Evolutionary conservation across 2,329 filamentous ascomycete genomes (phyloP).

Genomic region (Cladophialophora yegresii): DNA sequence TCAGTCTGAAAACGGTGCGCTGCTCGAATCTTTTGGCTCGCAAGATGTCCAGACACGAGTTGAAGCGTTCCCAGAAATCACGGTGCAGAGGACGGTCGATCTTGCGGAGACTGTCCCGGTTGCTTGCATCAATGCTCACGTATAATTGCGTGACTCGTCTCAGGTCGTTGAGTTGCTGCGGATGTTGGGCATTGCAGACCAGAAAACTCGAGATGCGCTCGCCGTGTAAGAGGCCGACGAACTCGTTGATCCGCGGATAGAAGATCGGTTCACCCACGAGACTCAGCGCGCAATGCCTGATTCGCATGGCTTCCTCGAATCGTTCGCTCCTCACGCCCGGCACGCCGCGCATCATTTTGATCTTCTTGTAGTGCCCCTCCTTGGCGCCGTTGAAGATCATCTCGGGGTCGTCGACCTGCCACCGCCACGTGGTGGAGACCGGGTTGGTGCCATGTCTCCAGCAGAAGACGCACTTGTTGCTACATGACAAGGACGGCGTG

Average conservation of each 20-base stretch:
- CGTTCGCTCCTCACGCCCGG: slow-evolving; percentile 89
- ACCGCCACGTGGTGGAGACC: slow-evolving; percentile 94
- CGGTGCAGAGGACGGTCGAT: slow-evolving; percentile 92
- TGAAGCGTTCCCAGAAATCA: slow-evolving; percentile 97
- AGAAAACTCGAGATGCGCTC: slow-evolving; percentile 91
- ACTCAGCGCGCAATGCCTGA: slow-evolving; percentile 87
- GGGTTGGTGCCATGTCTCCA: slow-evolving; percentile 98
- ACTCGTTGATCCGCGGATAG: slow-evolving; percentile 95
- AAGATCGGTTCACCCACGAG: slow-evolving; percentile 98
- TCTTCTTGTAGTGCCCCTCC: slow-evolving; percentile 91
- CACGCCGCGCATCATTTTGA: slow-evolving; percentile 93
- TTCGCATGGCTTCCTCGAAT: slow-evolving; percentile 88
- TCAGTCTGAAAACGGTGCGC: slow-evolving; percentile 90
- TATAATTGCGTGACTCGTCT: slow-evolving; percentile 92
- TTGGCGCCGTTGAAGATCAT: slow-evolving; percentile 89
- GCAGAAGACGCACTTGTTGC: slow-evolving; percentile 98
- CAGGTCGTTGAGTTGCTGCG: slow-evolving; percentile 79
- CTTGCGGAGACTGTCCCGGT: slow-evolving; percentile 79
- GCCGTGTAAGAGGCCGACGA: slow-evolving; percentile 76
- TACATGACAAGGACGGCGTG: slow-evolving; percentile 90
- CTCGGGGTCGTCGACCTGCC: slow-evolving; percentile 89
- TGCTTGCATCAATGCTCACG: slow-evolving; percentile 92
- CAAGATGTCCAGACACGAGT: slow-evolving; percentile 84
- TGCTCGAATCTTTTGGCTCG: slow-evolving; percentile 79
- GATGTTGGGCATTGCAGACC: slow-evolving; percentile 96